A percentile compares a stretch with the other conserved stretches of the same genome.
phyloP scores from a whole-genome alignment of 1,284 basidiomycete genomes.

The Pisolithus thermaeus region DNA sequence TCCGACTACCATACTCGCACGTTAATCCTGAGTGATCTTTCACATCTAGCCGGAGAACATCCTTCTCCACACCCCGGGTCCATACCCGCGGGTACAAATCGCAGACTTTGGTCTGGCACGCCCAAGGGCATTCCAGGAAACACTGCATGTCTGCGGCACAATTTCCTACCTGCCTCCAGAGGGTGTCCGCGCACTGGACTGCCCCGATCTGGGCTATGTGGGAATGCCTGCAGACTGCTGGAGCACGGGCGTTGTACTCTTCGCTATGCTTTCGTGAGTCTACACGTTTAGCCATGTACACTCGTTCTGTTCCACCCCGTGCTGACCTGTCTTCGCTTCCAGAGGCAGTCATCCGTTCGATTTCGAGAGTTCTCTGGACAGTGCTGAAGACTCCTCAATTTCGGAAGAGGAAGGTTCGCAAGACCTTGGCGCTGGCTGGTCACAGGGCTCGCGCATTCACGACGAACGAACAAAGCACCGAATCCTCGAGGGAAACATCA shows the following conservation, averaged over 20 bases:
- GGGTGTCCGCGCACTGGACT: constrained; percentile 68
- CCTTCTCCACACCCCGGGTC: constrained; percentile 64
- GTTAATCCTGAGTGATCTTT: not conserved
- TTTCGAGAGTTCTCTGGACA: constrained; percentile 36
- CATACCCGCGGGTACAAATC: constrained; percentile 77
- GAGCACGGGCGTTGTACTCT: constrained; percentile 75
- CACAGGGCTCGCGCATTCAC: constrained; percentile 43
- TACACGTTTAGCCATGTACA: not conserved
- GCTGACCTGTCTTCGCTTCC: constrained; percentile 4
- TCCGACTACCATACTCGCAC: not conserved
- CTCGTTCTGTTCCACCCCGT: constrained; percentile 10
- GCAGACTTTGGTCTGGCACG: constrained; percentile 85
- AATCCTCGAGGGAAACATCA: constrained; percentile 57
- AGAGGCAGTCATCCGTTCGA: constrained; percentile 76
- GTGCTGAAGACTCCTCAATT: constrained; percentile 12
- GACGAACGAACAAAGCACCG: constrained; percentile 61
- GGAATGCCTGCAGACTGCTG: constrained; percentile 81
- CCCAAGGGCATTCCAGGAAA: constrained; percentile 71
- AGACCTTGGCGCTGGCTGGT: constrained; percentile 32
- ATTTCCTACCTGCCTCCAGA: constrained; percentile 83
- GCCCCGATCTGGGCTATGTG: constrained; percentile 65
- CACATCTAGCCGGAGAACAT: constrained; percentile 77
- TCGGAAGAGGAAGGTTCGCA: constrained; percentile 19
- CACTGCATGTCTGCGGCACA: constrained; percentile 76
- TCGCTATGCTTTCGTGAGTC: constrained; percentile 74